phyloP scores from a whole-genome alignment of 108 stramenopile species.

The Parietichytrium sp. region DNA sequence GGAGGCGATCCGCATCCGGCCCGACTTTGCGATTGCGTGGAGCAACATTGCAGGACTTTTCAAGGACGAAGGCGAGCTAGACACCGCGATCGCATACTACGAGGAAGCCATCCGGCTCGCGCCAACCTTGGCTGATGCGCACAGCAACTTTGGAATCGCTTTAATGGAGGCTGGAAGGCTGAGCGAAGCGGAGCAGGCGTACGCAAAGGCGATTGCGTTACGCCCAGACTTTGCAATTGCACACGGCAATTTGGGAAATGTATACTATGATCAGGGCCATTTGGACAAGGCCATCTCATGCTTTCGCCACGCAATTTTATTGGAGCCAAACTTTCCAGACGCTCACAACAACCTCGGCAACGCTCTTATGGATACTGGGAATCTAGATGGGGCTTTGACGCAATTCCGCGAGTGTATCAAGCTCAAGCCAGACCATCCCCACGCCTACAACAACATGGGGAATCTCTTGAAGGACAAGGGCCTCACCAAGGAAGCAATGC shows the following conservation, averaged over 20 bases:
- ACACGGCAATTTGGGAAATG: conserved; percentile 64
- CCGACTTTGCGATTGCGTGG: conserved; percentile 67
- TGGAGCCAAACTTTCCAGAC: conserved; percentile 71
- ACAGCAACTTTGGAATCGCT: conserved; percentile 63
- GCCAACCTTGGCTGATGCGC: conserved; percentile 66
- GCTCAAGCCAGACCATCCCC: conserved; percentile 68
- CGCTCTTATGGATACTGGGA: conserved; percentile 41
- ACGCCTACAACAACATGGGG: conserved; percentile 72
- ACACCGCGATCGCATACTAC: conserved; percentile 66
- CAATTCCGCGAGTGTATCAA: conserved; percentile 60
- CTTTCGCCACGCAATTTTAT: conserved; percentile 61
- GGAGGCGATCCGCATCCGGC: conserved; percentile 60
- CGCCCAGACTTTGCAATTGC: conserved; percentile 70
- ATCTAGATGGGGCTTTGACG: conserved; percentile 53
- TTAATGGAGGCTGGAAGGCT: conserved; percentile 59
- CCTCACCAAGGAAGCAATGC: conserved; percentile 64
- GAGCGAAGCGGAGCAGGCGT: conserved; percentile 59
- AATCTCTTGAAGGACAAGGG: conserved; percentile 59
- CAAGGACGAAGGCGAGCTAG: conserved; percentile 62
- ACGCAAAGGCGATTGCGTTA: conserved; percentile 57
- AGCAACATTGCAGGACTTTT: conserved; percentile 64
- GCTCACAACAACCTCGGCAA: conserved; percentile 72
- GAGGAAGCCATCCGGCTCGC: conserved; percentile 60
- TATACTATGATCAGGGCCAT: conserved; percentile 64
- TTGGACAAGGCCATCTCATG: conserved; percentile 47